Base-by-base conservation (phyloP, 495 filamentous ascomycete species). In the Sabuloglossum arenarium region DNA sequence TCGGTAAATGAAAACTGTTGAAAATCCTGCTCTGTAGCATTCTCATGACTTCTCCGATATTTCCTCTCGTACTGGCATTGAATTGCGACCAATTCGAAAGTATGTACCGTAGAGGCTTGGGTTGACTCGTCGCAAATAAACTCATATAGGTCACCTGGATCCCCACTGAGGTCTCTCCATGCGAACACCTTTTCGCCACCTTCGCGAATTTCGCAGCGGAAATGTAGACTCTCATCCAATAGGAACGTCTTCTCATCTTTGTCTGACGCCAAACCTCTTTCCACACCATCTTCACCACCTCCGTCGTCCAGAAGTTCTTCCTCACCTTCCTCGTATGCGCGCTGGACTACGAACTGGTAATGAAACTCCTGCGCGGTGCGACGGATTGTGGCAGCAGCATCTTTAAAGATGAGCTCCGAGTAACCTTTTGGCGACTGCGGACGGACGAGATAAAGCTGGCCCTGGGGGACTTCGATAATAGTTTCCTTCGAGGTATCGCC, bases 11-110 rank as follows among this genome's bases (percentile, higher is more conserved):
- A 76, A 64, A 98, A 95, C 58, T 88, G 75, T 24, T 78, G 63
- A 3, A 97, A 71, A 56, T 97, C 88, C 61, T 79, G 70, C 49
- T 89, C 83, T 0, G 85, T 89, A 0, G 90, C 93, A 43, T 78
- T 81, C 51, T 86, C 79, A 57, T 85, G 76, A 25, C 78, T 81
- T 63, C 79, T 82, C 31, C 85, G 79, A 66, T 85, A 90, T 62
- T 94, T 96, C 59, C 93, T 78, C 73, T 98, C 91, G 81, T 88
- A 98, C 66, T 98, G 91, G 66, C 93, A 97, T 74, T 95, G 81
- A 34, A 82, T 74, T 16, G 93, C 88, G 39, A 86, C 82, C 29
- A 82, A 73, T 66, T 89, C 84, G 67, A 98, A 97, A 8, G 80
- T 77, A 23, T 81, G 71, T 10, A 89, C 84, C 59, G 87, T 83